phyloP scores from a whole-genome alignment of 768 basidiomycete species.

The Rhodotorula toruloides region DNA sequence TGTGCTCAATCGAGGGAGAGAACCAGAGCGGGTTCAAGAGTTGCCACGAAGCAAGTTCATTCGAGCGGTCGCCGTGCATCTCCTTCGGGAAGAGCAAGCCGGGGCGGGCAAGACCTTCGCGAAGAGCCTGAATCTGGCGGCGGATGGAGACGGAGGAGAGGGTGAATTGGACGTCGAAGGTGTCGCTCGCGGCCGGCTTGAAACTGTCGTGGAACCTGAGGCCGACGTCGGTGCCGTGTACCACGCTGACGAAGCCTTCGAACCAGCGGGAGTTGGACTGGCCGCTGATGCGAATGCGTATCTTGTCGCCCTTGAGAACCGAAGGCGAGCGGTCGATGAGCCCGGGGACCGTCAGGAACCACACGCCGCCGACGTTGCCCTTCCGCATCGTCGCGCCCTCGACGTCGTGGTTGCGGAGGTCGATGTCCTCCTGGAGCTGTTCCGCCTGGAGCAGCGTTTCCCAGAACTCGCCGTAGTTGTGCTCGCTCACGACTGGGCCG shows the following conservation, averaged over 20 bases:
- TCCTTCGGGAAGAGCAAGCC: no score
- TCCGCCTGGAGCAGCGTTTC: background rate
- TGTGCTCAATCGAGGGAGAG: constrained; percentile 24
- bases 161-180: background rate
- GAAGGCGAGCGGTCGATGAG: constrained; percentile 2
- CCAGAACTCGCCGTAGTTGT: background rate
- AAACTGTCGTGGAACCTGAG: background rate
- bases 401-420: background rate
- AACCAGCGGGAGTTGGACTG: background rate
- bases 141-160: background rate
- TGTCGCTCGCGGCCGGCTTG: background rate
- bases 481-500: no score
- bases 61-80: background rate
- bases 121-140: no score
- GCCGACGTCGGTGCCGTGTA: background rate
- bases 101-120: no score
- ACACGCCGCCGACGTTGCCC: no score
- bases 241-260: background rate
- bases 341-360: background rate
- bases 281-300: background rate
- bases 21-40: background rate
- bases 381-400: background rate
- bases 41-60: background rate
- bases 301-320: background rate
- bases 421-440: constrained; percentile 2